Evolutionary conservation across 164 flowering plant species (phyloP).

Genomic region (Vitis rupestris): DNA sequence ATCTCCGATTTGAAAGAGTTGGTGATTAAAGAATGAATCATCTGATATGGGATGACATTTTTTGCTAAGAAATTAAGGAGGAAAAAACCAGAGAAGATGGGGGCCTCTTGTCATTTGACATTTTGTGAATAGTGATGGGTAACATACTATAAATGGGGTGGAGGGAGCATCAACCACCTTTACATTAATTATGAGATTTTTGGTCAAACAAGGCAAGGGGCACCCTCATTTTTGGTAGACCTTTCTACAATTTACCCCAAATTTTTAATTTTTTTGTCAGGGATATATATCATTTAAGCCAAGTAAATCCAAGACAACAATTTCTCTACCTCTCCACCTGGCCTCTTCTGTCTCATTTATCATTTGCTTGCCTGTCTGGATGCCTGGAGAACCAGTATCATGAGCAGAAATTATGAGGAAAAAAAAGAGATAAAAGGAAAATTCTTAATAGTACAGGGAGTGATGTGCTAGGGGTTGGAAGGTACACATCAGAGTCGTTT

Average conservation of each 20-base stretch:
- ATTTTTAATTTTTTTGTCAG: not conserved
- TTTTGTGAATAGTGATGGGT: not conserved
- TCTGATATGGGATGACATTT: too few species aligned
- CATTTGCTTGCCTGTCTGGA: too few species aligned
- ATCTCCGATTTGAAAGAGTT: too few species aligned
- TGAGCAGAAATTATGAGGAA: too few species aligned
- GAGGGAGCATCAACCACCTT: conserved; percentile 11
- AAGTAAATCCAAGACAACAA: not conserved
- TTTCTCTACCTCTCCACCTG: too few species aligned
- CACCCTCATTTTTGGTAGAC: conserved; percentile 2
- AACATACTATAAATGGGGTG: conserved; percentile 19
- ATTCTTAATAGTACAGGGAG: too few species aligned
- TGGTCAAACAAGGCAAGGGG: conserved; percentile 21
- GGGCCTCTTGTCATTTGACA: not conserved
- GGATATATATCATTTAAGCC: conserved; percentile 6
- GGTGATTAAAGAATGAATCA: too few species aligned
- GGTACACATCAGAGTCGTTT: conserved; percentile 22
- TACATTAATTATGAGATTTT: conserved; percentile 15
- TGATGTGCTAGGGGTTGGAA: not conserved
- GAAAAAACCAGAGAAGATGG: not conserved
- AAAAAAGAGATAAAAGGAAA: too few species aligned
- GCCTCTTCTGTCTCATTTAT: too few species aligned
- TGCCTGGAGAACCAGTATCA: too few species aligned
- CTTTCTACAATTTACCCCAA: not conserved
- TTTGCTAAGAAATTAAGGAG: too few species aligned